phyloP scores from a whole-genome alignment of 768 basidiomycete genomes.

The Lyophyllum atratum region DNA sequence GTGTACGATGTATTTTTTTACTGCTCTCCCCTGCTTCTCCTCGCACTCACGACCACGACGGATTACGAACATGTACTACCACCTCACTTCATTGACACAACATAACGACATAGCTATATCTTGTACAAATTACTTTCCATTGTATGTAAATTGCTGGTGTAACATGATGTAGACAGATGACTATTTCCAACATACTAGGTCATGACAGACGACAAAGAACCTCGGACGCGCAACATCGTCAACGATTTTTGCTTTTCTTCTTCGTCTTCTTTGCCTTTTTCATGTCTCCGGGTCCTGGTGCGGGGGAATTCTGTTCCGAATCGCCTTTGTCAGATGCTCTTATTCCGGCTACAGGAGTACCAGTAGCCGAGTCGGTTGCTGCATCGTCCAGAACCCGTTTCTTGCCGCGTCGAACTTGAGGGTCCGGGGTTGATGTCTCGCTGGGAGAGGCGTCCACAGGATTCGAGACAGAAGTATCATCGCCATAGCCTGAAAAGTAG shows the following conservation, averaged over 20 bases:
- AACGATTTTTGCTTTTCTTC: constrained; percentile 33
- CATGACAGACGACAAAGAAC: neutral
- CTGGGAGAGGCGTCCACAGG: neutral
- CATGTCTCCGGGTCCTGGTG: constrained; percentile 7
- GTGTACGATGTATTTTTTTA: constrained; percentile 26
- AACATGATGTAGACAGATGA: neutral
- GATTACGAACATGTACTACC: constrained; percentile 5
- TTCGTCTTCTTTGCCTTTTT: constrained; percentile 33
- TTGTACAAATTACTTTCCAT: constrained; percentile 11
- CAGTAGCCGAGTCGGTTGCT: constrained; percentile 7
- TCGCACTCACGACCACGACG: neutral
- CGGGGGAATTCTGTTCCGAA: constrained; percentile 1
- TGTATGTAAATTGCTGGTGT: neutral
- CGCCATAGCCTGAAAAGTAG: constrained; percentile 36
- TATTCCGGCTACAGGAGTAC: constrained; percentile 6
- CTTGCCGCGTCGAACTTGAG: constrained; percentile 10
- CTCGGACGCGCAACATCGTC: neutral
- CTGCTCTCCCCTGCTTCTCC: neutral
- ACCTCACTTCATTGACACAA: neutral
- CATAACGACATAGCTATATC: neutral
- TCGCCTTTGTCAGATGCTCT: neutral
- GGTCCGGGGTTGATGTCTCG: constrained; percentile 2
- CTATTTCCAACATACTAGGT: neutral
- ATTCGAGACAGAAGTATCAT: constrained; percentile 19
- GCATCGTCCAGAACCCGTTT: constrained; percentile 11